A percentile compares a stretch with the other conserved stretches of the same genome.
Conservation (phyloP, 176 grass and related monocot species). For the Eragrostis nindensis region DNA sequence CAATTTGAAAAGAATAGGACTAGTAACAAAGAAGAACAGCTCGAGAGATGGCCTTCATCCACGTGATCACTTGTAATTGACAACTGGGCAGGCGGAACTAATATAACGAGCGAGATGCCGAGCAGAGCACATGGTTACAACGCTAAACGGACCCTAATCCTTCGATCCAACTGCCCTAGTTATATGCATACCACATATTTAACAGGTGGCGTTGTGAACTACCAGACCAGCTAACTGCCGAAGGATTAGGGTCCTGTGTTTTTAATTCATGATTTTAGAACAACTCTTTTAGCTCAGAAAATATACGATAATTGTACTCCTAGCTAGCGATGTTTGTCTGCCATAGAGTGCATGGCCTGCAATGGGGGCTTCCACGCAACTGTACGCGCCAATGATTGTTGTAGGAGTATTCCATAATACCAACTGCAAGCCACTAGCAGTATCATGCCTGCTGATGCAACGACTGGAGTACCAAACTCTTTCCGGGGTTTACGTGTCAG, state of each 20-base stretch:
- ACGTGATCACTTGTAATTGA: constrained; percentile 6
- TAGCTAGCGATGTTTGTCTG: not conserved
- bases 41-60: not conserved
- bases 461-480: no score
- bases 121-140: constrained; percentile 5
- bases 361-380: constrained; percentile 6
- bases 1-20: not conserved
- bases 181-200: not conserved
- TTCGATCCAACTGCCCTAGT: not conserved
- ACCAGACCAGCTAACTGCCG: no score
- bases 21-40: not conserved
- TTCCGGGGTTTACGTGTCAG: not conserved
- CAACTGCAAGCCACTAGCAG: not conserved
- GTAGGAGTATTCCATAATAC: not conserved
- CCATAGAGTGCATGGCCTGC: not conserved
- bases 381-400: constrained; percentile 15
- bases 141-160: constrained; percentile 2
- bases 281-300: no score
- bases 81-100: not conserved
- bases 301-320: no score
- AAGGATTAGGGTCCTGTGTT: no score
- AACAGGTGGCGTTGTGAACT: not conserved
- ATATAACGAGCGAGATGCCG: not conserved
- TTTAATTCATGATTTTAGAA: no score
- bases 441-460: not conserved